Base-by-base conservation (phyloP, 106 monocot species). In the Gastrodia elata region DNA sequence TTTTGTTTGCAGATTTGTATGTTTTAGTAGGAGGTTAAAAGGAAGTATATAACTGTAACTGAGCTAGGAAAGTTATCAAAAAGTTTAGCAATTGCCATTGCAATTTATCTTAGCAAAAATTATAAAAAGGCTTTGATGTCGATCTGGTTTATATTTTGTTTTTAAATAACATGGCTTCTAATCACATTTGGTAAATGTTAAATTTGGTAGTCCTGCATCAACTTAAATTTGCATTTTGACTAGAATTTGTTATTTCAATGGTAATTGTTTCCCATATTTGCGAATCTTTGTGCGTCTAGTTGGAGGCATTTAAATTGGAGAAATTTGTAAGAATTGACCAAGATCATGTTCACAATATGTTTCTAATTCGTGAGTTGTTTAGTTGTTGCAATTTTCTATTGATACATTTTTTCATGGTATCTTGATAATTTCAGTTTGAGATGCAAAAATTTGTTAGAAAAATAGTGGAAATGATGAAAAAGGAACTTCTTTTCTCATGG, bases 401-500 rank as follows among this genome's bases (percentile, higher is more conserved):
- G 25, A 40, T 69, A 32, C 61, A 69, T 26, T 69, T 69, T 69
- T 20, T 69, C 0, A 7, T 69, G 69, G 28, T 0, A 9, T 65
- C 18, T 52, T 71, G 28, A 35, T 15, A 37, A 43, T 75, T 76
- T 81, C 81, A 97, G 96, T 77, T 72, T 46, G 96, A 97, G 80
- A 97, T 97, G 92, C 74, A 92, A 74, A 92, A 65, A 64, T 97
- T 97, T 75, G 90, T 90, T 38, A 81, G 74, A 40, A 92, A 83
- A 83, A 90, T 97, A 9, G 92, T 97, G 14, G 78, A 87, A 82
- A 57, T 97, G 71, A 97, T 97, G 90, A 80, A 71, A 74, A 30
- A 90, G 68, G 92, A 97, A 77, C 84, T 74, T 72, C 90, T 97
- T 71, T 92, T 92, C 80, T 90, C 96, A 65, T 97, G 96, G 96